A percentile compares a stretch with the other conserved stretches of the same genome.
Conservation (phyloP, 2,329 filamentous ascomycete species). For the Phaeosphaeria sp. region DNA sequence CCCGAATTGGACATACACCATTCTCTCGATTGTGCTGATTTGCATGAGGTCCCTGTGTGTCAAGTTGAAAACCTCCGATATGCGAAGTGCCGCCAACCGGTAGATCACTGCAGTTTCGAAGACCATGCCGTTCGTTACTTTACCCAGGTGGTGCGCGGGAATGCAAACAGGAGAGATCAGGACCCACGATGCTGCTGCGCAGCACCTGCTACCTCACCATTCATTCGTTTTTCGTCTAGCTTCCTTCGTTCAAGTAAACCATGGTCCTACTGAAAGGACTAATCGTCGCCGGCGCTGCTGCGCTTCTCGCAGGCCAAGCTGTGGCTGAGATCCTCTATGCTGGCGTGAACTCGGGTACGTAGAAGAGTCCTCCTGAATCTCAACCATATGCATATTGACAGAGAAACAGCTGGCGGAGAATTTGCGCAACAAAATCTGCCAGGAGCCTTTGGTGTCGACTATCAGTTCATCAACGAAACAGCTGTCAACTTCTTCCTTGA, state of each 20-base stretch:
- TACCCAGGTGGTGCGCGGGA: not conserved
- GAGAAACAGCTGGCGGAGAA: slow-evolving; percentile 24
- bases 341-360: slow-evolving; percentile 29
- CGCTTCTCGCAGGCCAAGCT: slow-evolving; percentile 11
- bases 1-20: not conserved
- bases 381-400: slow-evolving; percentile 4
- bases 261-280: slow-evolving; percentile 7
- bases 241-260: slow-evolving; percentile 2
- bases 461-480: slow-evolving; percentile 57
- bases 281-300: slow-evolving; percentile 16
- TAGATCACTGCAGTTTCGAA: not conserved
- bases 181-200: not conserved
- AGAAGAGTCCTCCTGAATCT: not conserved
- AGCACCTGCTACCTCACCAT: slow-evolving; percentile 1
- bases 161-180: not conserved
- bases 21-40: not conserved
- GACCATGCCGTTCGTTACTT: not conserved
- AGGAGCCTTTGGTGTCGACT: slow-evolving; percentile 58
- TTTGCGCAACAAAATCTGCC: slow-evolving; percentile 48
- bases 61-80: slow-evolving; percentile 5
- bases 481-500: slow-evolving; percentile 37
- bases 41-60: slow-evolving; percentile 1
- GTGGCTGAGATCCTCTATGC: slow-evolving; percentile 27
- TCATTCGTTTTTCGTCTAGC: slow-evolving; percentile 1
- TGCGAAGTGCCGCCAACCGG: not conserved